Percentiles rank a stretch among this genome's conserved stretches.
These are phyloP conservation scores for Flaveria bidentis DNA, from an alignment of 129 eudicot genomes.

Conservation along the genomic window DNA sequence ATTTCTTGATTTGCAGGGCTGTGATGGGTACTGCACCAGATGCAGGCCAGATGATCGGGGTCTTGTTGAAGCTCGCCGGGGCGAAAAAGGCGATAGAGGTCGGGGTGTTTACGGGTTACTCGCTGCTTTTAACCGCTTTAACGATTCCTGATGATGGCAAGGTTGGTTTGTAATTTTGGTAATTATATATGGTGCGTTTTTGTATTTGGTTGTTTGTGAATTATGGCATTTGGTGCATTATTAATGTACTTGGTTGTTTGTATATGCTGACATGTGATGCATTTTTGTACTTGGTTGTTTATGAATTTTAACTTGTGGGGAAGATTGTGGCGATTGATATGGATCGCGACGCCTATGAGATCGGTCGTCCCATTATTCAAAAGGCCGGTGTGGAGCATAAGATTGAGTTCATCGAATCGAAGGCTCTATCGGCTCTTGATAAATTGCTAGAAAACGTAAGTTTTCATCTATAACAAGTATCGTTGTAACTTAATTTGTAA, in stretches of 20 bases:
- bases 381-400: constrained; percentile 48
- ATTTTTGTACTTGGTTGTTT: background rate
- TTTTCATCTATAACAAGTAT: background rate
- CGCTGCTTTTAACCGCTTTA: constrained; percentile 45
- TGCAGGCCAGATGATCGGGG: constrained; percentile 39
- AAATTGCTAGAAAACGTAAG: constrained; percentile 42
- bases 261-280: background rate
- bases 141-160: constrained; percentile 52
- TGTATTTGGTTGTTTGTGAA: constrained; percentile 9
- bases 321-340: constrained; percentile 45
- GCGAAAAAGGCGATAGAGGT: constrained; percentile 41
- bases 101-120: constrained; percentile 53
- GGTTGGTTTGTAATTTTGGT: constrained; percentile 42
- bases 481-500: no score
- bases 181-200: background rate
- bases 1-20: constrained; percentile 31
- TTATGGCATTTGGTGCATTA: background rate
- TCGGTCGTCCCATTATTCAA: constrained; percentile 39
- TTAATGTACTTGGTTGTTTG: constrained; percentile 3
- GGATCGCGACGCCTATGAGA: constrained; percentile 25
- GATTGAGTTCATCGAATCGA: constrained; percentile 39
- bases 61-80: constrained; percentile 31
- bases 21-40: constrained; percentile 45
- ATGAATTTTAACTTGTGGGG: background rate
- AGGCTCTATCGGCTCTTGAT: constrained; percentile 41